phyloP scores from a whole-genome alignment of 371 early-diverging fungal genomes.

The Thermomucor indicae-seudaticae region DNA sequence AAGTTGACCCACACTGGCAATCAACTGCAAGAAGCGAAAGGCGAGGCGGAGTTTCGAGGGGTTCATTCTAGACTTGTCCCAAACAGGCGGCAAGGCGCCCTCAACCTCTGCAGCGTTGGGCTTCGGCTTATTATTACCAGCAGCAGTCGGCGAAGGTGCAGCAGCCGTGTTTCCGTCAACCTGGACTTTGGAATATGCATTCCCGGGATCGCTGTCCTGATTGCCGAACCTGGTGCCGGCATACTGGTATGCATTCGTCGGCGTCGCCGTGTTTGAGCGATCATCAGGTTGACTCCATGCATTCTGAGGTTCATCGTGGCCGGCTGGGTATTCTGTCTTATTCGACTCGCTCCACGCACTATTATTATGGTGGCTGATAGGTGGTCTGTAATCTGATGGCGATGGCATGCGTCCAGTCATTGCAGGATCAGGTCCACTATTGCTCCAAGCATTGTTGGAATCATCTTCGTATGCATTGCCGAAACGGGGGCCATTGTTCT shows the following conservation, averaged over 20 bases:
- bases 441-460: slow-evolving; percentile 11
- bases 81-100: slow-evolving; percentile 16
- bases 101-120: slow-evolving; percentile 13
- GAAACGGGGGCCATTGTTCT: slow-evolving; percentile 9
- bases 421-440: not conserved
- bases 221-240: slow-evolving; percentile 21
- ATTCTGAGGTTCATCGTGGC: not conserved
- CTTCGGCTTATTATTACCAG: slow-evolving; percentile 14
- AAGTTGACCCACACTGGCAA: slow-evolving; percentile 36
- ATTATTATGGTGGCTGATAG: slow-evolving; percentile 4
- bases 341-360: slow-evolving; percentile 17
- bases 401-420: slow-evolving; percentile 25
- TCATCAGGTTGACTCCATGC: slow-evolving; percentile 4
- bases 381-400: slow-evolving; percentile 29
- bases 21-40: slow-evolving; percentile 34
- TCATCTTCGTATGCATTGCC: slow-evolving; percentile 22
- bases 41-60: slow-evolving; percentile 30
- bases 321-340: slow-evolving; percentile 17
- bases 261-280: not conserved
- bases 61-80: slow-evolving; percentile 15
- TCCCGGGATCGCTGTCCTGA: not conserved
- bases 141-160: slow-evolving; percentile 7
- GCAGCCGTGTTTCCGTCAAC: not conserved
- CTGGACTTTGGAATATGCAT: slow-evolving; percentile 18
- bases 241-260: slow-evolving; percentile 21